phyloP scores from a whole-genome alignment of 2,329 filamentous ascomycete species.

The Hypoxylon sp. region DNA sequence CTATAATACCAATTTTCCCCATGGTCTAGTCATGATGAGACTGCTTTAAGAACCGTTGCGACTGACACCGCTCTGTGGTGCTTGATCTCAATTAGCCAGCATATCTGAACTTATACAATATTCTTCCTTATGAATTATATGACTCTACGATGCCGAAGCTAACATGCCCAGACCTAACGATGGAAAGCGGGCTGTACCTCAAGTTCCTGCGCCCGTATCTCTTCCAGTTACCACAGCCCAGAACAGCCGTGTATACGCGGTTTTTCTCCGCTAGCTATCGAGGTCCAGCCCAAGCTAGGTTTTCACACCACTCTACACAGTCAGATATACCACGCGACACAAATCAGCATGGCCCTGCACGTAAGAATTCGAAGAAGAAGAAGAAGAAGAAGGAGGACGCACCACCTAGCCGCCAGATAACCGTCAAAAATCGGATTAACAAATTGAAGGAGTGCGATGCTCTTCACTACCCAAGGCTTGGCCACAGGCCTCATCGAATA shows the following conservation, averaged over 20 bases:
- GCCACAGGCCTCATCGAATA: constrained; percentile 54
- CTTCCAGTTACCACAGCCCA: constrained; percentile 57
- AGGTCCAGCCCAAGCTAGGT: constrained; percentile 44
- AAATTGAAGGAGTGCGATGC: constrained; percentile 66
- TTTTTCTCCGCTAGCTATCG: constrained; percentile 62
- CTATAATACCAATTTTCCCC: not conserved
- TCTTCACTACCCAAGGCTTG: constrained; percentile 70
- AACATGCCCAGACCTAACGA: constrained; percentile 54
- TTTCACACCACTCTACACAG: constrained; percentile 45
- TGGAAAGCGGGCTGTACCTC: constrained; percentile 62
- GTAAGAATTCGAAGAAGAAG: constrained; percentile 22
- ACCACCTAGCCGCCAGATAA: constrained; percentile 31
- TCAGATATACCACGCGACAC: constrained; percentile 43
- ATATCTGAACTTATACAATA: constrained; percentile 58
- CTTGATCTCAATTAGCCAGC: constrained; percentile 68
- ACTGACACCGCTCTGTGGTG: constrained; percentile 66
- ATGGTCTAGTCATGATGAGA: constrained; percentile 62
- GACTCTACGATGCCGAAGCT: constrained; percentile 37
- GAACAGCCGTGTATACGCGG: constrained; percentile 61
- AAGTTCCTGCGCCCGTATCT: constrained; percentile 71
- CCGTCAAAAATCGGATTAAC: constrained; percentile 59
- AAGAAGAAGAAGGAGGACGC: constrained; percentile 23
- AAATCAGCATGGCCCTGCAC: constrained; percentile 29
- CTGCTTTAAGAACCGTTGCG: constrained; percentile 71
- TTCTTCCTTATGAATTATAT: constrained; percentile 18